A percentile compares a stretch with the other conserved stretches of the same genome.
phyloP scores from a whole-genome alignment of 495 filamentous ascomycete species.

The Penicillium turbatum region DNA sequence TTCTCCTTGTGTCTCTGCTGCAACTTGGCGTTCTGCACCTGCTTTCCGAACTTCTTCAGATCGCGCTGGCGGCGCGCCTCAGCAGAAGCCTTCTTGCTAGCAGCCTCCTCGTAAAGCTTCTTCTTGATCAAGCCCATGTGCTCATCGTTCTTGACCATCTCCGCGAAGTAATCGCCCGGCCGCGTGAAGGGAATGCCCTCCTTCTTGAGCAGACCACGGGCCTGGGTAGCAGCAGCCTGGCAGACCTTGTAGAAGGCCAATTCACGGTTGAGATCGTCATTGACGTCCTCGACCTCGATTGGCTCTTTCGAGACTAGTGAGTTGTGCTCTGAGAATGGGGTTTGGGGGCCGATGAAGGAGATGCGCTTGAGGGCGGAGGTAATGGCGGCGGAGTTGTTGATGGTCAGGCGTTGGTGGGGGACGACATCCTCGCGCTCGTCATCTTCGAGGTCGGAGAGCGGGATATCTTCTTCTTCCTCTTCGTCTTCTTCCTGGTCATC shows the following conservation, averaged over 20 bases:
- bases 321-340: slow-evolving; percentile 64
- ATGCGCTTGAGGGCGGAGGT: slow-evolving; percentile 73
- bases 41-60: slow-evolving; percentile 98
- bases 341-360: slow-evolving; percentile 52
- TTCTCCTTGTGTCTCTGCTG: slow-evolving; percentile 90
- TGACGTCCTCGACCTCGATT: slow-evolving; percentile 59
- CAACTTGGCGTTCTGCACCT: slow-evolving; percentile 93
- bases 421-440: slow-evolving; percentile 82
- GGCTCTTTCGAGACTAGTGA: slow-evolving; percentile 51
- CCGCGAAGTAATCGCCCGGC: slow-evolving; percentile 92
- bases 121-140: slow-evolving; percentile 95
- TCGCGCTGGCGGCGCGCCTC: slow-evolving; percentile 91
- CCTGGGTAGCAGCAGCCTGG: slow-evolving; percentile 69
- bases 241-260: slow-evolving; percentile 91
- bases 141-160: slow-evolving; percentile 98
- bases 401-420: slow-evolving; percentile 87
- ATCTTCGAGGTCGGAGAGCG: slow-evolving; percentile 77
- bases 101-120: slow-evolving; percentile 89
- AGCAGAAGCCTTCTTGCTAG: slow-evolving; percentile 82
- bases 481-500: slow-evolving; percentile 46
- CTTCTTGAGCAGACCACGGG: slow-evolving; percentile 66
- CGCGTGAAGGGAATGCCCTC: slow-evolving; percentile 81
- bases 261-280: slow-evolving; percentile 87
- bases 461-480: slow-evolving; percentile 60
- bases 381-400: slow-evolving; percentile 92